Evolutionary conservation across 345 rosid genomes (phyloP).

Genomic region (Aquilaria sinensis): DNA sequence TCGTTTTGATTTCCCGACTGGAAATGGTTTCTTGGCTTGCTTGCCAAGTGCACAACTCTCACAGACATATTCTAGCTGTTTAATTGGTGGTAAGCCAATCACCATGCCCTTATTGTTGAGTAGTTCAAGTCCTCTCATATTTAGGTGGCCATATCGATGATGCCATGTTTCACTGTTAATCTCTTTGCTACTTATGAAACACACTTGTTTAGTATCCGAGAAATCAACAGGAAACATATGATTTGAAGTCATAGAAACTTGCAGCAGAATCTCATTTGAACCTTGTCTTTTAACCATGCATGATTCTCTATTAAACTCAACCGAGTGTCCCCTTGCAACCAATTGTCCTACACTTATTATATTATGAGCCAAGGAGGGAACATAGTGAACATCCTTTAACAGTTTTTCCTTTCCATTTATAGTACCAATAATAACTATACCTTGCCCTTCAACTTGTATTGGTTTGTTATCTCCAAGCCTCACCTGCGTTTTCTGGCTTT

Average conservation of each 20-base stretch:
- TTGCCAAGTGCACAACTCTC: not conserved
- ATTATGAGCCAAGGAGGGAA: too few relatives aligned
- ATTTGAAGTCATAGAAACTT: not conserved
- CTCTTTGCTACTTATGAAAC: not conserved
- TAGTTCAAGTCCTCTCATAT: too few relatives aligned
- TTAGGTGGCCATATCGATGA: not conserved
- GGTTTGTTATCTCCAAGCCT: constrained; percentile 1
- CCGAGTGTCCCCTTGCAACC: too few relatives aligned
- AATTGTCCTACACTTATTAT: too few relatives aligned
- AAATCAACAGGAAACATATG: not conserved
- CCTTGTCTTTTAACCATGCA: too few relatives aligned
- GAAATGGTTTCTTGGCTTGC: not conserved
- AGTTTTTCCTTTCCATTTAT: too few relatives aligned
- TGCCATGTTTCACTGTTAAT: not conserved
- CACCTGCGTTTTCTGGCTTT: not conserved
- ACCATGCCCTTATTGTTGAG: too few relatives aligned
- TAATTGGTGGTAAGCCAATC: too few relatives aligned
- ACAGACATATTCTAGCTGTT: not conserved
- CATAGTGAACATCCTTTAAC: too few relatives aligned
- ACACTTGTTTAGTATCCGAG: not conserved
- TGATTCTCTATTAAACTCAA: too few relatives aligned
- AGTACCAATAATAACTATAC: not conserved
- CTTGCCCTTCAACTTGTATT: constrained; percentile 1
- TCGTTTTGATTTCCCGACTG: not conserved
- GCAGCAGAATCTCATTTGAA: not conserved